Base-by-base conservation (phyloP, 106 monocot species). In the Posidonia australis region DNA sequence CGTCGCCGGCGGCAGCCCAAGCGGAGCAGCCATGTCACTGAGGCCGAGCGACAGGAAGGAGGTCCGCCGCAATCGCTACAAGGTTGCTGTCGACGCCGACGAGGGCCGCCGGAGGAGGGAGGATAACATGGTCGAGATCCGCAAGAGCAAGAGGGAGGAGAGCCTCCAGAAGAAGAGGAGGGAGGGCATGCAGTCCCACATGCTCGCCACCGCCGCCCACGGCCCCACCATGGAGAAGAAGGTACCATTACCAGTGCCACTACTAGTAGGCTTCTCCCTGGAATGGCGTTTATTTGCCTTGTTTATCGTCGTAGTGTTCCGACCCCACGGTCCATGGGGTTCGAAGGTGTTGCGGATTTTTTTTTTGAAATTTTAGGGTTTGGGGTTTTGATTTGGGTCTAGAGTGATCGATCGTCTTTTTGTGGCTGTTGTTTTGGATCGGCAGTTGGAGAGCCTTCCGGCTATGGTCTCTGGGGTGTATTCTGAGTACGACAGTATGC, bases 41-140 rank as follows among this genome's bases (percentile, higher is more conserved):
- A 61, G 79, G 42, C 82, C 86, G 54, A 82, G 57, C 74, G 79
- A 73, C 63, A 61, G 82, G 77, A 79, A 54, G 70, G 86, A 86
- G 79, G 70, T 79, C 56, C 73, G 86, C 24, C 76, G 82, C 29
- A 86, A 77, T 67, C 63, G 72, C 41, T 86, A 82, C 71, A 86
- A 86, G 76, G 82, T 82, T 25, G 79, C 79, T 27, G 86, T 86
- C 18, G 79, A 86, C 26, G 86, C 86, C 17, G 82, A 86, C 45
- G 86, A 86, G 67, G 86, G 86, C 4, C 75, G 85, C 17, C 63
- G 81, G 64, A 51, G 81, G 58, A 75, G 81, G 67, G 86, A 82
- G 52, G 79, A 86, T 71, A 74, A 74, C 82, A 79, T 86, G 69
- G 82, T 82, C 77, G 76, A 79, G 82, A 79, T 82, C 46, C 79